Evolutionary conservation across 2,329 filamentous ascomycete genomes (phyloP).

Genomic region (Penicillium olsonii): DNA sequence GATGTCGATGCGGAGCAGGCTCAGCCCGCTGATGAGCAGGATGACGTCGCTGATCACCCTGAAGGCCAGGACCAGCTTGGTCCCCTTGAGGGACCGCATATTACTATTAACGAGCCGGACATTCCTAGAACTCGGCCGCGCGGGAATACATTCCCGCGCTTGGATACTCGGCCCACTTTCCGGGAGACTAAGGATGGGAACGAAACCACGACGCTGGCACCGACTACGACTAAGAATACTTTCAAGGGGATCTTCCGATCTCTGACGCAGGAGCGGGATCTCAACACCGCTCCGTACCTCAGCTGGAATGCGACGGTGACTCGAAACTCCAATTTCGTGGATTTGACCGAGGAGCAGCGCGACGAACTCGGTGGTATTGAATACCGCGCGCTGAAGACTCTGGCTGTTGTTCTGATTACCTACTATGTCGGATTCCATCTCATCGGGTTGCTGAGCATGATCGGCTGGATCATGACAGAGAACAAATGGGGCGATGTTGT

Average conservation of each 20-base stretch:
- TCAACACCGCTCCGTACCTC: conserved; percentile 76
- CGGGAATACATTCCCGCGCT: conserved; percentile 40
- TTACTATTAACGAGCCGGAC: conserved; percentile 52
- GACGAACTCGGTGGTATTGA: conserved; percentile 96
- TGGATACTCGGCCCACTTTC: conserved; percentile 39
- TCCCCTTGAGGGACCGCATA: conserved; percentile 40
- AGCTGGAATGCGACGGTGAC: conserved; percentile 92
- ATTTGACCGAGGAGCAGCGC: conserved; percentile 83
- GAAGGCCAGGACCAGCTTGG: conserved; percentile 26
- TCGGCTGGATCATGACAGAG: conserved; percentile 76
- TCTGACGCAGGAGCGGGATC: conserved; percentile 38
- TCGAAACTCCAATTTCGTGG: conserved; percentile 89
- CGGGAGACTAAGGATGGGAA: conserved; percentile 33
- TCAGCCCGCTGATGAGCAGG: conserved; percentile 27
- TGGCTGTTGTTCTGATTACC: conserved; percentile 72
- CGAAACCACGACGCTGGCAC: conserved; percentile 26
- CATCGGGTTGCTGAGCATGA: conserved; percentile 69
- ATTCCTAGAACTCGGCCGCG: conserved; percentile 36
- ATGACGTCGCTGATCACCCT: conserved; percentile 16
- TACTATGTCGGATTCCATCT: conserved; percentile 87
- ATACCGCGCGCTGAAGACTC: conserved; percentile 85
- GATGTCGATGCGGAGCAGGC: conserved; percentile 40
- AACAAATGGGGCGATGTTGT: conserved; percentile 66
- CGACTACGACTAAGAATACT: conserved; percentile 32
- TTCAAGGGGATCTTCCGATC: conserved; percentile 37